A percentile compares a stretch with the other conserved stretches of the same genome.
Evolutionary conservation across 768 basidiomycete species (phyloP).

Genomic region (Russula sp.): DNA sequence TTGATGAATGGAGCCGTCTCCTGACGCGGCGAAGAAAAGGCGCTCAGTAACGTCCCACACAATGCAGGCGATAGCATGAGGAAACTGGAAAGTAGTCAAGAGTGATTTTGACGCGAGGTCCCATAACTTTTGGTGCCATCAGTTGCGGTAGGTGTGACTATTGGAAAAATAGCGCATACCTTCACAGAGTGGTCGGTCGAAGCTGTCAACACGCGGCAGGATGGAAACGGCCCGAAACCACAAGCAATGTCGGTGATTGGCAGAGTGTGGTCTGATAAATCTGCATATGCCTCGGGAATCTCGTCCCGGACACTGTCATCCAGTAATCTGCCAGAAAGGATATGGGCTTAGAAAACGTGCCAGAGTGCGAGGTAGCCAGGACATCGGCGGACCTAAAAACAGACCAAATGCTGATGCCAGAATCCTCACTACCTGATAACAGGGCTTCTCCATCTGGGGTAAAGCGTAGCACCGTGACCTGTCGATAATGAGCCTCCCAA

Average conservation of each 20-base stretch:
- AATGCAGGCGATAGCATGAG: slow-evolving; percentile 60
- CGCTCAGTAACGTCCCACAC: slow-evolving; percentile 83
- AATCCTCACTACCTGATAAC: slow-evolving; percentile 86
- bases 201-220: slow-evolving; percentile 68
- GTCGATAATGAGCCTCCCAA: slow-evolving; percentile 95
- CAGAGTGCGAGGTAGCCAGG: slow-evolving; percentile 8
- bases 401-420: slow-evolving; percentile 83
- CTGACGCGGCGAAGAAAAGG: slow-evolving; percentile 79
- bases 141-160: background rate
- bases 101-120: slow-evolving; percentile 67
- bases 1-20: slow-evolving; percentile 69
- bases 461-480: slow-evolving; percentile 76
- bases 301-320: slow-evolving; percentile 71
- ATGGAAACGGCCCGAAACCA: slow-evolving; percentile 74
- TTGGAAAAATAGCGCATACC: slow-evolving; percentile 35
- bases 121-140: slow-evolving; percentile 53
- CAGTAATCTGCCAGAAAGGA: slow-evolving; percentile 46
- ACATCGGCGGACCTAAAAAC: slow-evolving; percentile 60
- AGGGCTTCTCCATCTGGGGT: slow-evolving; percentile 74
- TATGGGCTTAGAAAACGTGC: background rate
- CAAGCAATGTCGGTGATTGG: slow-evolving; percentile 77
- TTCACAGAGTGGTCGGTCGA: slow-evolving; percentile 90
- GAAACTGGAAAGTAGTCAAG: slow-evolving; percentile 83
- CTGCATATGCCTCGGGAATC: slow-evolving; percentile 67
- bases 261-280: slow-evolving; percentile 86